Evolutionary conservation across 2,329 filamentous ascomycete genomes (phyloP).

Genomic region (Colletotrichum eremochloae): DNA sequence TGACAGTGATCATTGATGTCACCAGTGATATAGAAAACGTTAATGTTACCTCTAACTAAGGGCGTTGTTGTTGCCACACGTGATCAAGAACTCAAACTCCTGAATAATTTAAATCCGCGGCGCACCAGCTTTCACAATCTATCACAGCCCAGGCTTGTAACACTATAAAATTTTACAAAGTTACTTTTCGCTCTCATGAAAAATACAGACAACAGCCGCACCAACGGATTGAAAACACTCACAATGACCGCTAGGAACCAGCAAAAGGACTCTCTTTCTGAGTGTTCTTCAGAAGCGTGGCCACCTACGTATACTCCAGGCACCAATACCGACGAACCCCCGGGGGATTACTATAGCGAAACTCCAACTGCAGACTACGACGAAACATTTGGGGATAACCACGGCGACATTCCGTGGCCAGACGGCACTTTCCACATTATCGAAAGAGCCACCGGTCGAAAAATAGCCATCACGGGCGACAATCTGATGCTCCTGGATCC

Average conservation of each 20-base stretch:
- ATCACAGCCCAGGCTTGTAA: not conserved
- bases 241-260: not conserved
- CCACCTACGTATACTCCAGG: not conserved
- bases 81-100: not conserved
- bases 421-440: conserved; percentile 42
- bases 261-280: not conserved
- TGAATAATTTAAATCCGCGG: not conserved
- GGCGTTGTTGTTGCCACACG: not conserved
- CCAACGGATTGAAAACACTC: not conserved
- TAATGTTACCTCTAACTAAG: too few relatives aligned
- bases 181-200: not conserved
- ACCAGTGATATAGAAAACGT: too few relatives aligned
- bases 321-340: too few relatives aligned
- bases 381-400: not conserved
- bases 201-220: not conserved
- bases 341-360: too few relatives aligned
- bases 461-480: conserved; percentile 34
- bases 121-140: not conserved
- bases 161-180: not conserved
- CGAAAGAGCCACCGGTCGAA: conserved; percentile 26
- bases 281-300: not conserved
- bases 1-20: too few relatives aligned
- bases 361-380: too few relatives aligned
- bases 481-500: conserved; percentile 18
- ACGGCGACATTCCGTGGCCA: conserved; percentile 42